Percentiles rank a stretch among this genome's conserved stretches.
phyloP scores from a whole-genome alignment of 108 stramenopile genomes.

The Fragilaria radians region DNA sequence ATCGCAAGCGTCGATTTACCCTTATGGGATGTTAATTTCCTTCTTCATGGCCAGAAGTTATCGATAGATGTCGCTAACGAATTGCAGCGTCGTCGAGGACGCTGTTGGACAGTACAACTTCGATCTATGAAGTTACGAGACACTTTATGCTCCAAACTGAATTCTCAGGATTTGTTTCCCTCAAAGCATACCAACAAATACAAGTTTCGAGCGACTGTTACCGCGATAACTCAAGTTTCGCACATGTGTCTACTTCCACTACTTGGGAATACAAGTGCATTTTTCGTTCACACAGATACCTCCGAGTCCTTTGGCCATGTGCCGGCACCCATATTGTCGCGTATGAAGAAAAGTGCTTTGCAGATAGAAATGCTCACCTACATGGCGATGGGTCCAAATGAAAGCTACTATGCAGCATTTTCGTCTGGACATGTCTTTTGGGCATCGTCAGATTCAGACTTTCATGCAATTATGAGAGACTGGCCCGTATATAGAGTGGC shows the following conservation, averaged over 20 bases:
- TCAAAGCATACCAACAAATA: neutral
- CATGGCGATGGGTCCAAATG: conserved; percentile 53
- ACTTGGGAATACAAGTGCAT: conserved; percentile 10
- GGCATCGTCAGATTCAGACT: conserved; percentile 42
- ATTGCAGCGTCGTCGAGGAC: conserved; percentile 29
- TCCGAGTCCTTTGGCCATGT: conserved; percentile 26
- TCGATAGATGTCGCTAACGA: conserved; percentile 11
- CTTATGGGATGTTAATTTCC: conserved; percentile 27
- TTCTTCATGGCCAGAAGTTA: conserved; percentile 11
- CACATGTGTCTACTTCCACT: conserved; percentile 12
- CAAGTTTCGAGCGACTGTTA: neutral
- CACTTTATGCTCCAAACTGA: conserved; percentile 9
- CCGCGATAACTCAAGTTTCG: conserved; percentile 9
- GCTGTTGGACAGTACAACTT: conserved; percentile 26
- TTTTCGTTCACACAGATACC: conserved; percentile 32
- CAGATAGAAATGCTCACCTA: conserved; percentile 29
- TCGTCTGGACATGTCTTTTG: conserved; percentile 66
- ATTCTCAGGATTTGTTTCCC: conserved; percentile 7
- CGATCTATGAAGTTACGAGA: conserved; percentile 14
- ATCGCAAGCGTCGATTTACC: neutral
- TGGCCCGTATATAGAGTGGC: conserved; percentile 68
- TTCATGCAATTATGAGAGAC: conserved; percentile 41
- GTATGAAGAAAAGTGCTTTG: conserved; percentile 21
- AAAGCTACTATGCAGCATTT: conserved; percentile 68
- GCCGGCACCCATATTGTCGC: conserved; percentile 25